Percentiles rank a stretch among this genome's conserved stretches.
Conservation (phyloP, 2,329 filamentous ascomycete genomes). For the Coleophoma eucalyptorum region DNA sequence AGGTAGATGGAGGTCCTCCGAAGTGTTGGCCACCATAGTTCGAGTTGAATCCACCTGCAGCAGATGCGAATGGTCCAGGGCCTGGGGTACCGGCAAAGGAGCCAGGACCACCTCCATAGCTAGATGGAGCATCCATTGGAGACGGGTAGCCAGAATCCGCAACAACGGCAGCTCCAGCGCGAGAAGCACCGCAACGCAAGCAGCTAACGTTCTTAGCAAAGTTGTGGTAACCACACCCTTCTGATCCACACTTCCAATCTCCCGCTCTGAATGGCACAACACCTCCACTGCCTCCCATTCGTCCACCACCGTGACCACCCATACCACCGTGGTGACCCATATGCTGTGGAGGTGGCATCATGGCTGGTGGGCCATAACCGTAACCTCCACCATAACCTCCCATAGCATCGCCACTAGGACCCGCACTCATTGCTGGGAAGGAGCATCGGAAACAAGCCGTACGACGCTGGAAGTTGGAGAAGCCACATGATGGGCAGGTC, state of each 20-base stretch:
- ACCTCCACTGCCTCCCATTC: slow-evolving; percentile 77
- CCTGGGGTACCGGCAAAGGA: slow-evolving; percentile 84
- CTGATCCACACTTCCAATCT: slow-evolving; percentile 98
- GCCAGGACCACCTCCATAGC: slow-evolving; percentile 80
- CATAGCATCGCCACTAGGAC: slow-evolving; percentile 67
- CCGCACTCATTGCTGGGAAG: slow-evolving; percentile 88
- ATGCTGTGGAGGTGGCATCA: slow-evolving; percentile 77
- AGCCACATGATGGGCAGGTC: slow-evolving; percentile 98
- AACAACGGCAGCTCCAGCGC: slow-evolving; percentile 88
- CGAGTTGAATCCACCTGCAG: slow-evolving; percentile 63
- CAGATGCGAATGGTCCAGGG: slow-evolving; percentile 70
- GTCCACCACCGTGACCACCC: slow-evolving; percentile 55
- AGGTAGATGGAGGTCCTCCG: slow-evolving; percentile 82
- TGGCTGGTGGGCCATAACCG: slow-evolving; percentile 70
- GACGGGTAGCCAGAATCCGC: slow-evolving; percentile 90
- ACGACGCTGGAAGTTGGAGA: slow-evolving; percentile 98
- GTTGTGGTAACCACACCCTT: slow-evolving; percentile 97
- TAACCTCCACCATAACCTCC: slow-evolving; percentile 59
- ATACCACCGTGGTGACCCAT: slow-evolving; percentile 56
- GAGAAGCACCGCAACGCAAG: slow-evolving; percentile 90
- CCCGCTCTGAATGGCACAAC: slow-evolving; percentile 96
- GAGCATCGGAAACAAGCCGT: slow-evolving; percentile 99
- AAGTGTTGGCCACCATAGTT: slow-evolving; percentile 71
- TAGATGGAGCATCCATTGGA: slow-evolving; percentile 80
- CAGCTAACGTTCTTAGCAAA: slow-evolving; percentile 99